Conservation (phyloP, 179 eudicot species). For the Spergularia azorica region DNA sequence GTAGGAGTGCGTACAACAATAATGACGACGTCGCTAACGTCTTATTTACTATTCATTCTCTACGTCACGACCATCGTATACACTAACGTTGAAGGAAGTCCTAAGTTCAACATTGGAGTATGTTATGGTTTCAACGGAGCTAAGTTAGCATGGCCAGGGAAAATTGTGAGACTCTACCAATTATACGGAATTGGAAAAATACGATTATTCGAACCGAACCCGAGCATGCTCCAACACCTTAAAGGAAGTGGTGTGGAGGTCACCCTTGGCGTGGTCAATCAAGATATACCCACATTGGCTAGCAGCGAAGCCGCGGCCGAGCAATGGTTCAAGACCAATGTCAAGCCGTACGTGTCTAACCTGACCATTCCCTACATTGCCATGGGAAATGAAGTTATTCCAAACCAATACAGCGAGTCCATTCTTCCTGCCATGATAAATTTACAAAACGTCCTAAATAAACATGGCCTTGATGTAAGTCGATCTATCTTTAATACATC, state of each 20-base stretch:
- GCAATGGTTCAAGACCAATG: constrained; percentile 14
- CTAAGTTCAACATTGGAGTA: constrained; percentile 11
- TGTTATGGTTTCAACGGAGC: constrained; percentile 17
- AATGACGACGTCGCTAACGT: not conserved
- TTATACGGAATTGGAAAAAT: constrained; percentile 6
- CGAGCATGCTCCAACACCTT: constrained; percentile 12
- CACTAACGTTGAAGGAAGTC: not conserved
- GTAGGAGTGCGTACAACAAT: too few species aligned
- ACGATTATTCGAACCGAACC: constrained; percentile 16
- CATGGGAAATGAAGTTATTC: constrained; percentile 22
- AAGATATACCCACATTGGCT: constrained; percentile 11
- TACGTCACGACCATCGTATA: not conserved
- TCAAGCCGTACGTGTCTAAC: not conserved
- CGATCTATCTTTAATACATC: too few species aligned
- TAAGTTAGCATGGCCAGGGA: not conserved
- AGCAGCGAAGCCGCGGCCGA: not conserved
- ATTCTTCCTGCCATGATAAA: constrained; percentile 18
- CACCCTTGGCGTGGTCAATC: constrained; percentile 2
- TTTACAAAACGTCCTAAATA: not conserved
- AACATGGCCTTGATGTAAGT: not conserved
- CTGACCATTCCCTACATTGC: not conserved
- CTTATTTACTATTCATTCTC: not conserved
- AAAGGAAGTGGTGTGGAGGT: constrained; percentile 6
- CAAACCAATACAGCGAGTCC: not conserved
- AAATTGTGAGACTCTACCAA: constrained; percentile 6